phyloP scores from a whole-genome alignment of 352 stramenopile genomes.

The Phytophthora pisi region DNA sequence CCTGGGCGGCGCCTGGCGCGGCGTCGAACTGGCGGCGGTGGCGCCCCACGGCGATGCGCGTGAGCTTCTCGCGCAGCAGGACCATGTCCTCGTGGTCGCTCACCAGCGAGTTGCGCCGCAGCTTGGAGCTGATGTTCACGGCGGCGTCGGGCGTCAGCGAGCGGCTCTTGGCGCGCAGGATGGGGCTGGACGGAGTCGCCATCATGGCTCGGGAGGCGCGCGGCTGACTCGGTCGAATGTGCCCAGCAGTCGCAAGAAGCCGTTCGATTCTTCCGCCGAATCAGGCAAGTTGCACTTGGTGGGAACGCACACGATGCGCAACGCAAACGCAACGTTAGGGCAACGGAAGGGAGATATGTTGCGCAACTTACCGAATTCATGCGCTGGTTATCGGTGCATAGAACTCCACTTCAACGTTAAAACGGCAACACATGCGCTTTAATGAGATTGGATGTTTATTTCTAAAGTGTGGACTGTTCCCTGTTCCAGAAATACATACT shows the following conservation, averaged over 20 bases:
- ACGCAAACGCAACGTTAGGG: too few species aligned
- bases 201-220: conserved; percentile 11
- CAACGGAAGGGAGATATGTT: background rate
- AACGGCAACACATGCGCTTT: background rate
- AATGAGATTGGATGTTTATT: too few species aligned
- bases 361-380: too few species aligned
- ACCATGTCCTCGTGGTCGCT: conserved; percentile 68
- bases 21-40: conserved; percentile 15
- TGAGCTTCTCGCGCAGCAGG: conserved; percentile 79
- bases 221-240: conserved; percentile 8
- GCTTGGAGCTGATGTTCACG: conserved; percentile 42
- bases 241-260: conserved; percentile 15
- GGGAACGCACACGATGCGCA: background rate
- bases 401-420: conserved; percentile 9
- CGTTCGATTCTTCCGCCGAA: conserved; percentile 34
- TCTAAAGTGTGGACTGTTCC: too few species aligned
- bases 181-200: conserved; percentile 40
- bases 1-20: too few species aligned
- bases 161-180: conserved; percentile 15
- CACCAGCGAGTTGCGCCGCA: conserved; percentile 64
- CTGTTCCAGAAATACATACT: too few species aligned
- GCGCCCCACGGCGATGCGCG: conserved; percentile 60
- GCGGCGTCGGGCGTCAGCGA: conserved; percentile 19
- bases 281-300: conserved; percentile 1
- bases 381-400: background rate